These are phyloP conservation scores for Russula abietina DNA, from an alignment of 768 basidiomycete genomes.

Conservation along the genomic window DNA sequence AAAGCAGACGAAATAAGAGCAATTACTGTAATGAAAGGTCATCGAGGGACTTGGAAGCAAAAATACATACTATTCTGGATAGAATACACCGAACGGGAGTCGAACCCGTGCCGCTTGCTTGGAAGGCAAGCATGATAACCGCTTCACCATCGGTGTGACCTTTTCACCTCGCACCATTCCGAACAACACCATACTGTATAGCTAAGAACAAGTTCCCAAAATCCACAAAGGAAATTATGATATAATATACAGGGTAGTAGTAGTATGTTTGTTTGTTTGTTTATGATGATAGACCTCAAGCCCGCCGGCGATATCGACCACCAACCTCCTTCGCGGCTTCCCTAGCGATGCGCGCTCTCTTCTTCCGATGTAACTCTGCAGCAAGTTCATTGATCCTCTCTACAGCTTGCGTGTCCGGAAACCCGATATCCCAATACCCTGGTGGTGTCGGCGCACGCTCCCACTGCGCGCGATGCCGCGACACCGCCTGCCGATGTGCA, in stretches of 20 bases:
- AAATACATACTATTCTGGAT: background rate
- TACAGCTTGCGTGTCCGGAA: conserved; percentile 81
- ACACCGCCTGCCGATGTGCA: conserved; percentile 64
- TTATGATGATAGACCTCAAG: background rate
- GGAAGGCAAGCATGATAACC: conserved; percentile 36
- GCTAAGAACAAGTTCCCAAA: background rate
- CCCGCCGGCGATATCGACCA: conserved; percentile 13
- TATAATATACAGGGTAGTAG: background rate
- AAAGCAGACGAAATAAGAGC: too few relatives aligned
- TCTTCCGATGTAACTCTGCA: conserved; percentile 62
- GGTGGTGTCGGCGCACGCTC: conserved; percentile 69
- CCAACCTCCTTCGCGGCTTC: conserved; percentile 45
- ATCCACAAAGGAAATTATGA: background rate
- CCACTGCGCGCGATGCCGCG: conserved; percentile 70
- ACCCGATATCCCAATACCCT: conserved; percentile 86
- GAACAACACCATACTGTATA: background rate
- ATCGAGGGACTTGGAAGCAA: background rate
- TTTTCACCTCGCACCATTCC: background rate
- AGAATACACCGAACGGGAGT: conserved; percentile 27
- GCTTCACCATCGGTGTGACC: conserved; percentile 27
- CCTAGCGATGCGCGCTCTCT: conserved; percentile 49
- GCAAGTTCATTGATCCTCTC: conserved; percentile 70
- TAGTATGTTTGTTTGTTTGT: too few relatives aligned
- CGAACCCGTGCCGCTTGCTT: conserved; percentile 33
- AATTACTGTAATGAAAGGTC: too few relatives aligned